Evolutionary conservation across 306 rosid genomes (phyloP), one percentile per base, ranked within the genome.

Genomic region (Corylus heterophylla): DNA sequence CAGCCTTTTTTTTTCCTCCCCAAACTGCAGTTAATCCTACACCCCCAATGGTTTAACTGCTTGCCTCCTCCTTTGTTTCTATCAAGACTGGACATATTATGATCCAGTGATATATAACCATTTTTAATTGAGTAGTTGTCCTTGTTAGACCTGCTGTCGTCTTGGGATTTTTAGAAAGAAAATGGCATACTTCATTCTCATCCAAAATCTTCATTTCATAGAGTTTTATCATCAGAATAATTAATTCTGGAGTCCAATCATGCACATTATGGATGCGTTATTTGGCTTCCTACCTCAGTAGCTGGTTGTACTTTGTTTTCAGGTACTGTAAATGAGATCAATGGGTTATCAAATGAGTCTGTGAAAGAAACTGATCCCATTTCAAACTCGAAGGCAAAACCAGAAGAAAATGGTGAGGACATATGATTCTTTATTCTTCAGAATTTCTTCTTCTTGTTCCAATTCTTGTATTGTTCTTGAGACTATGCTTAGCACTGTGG

Each of bases 401-500:
- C 85, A 35, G 87, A 80, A 64, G 88, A 83, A 73, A 81, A 75
- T 7, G 92, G 96, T 95, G 74, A 85, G 94, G 39, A 54, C 42
- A 78, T 59, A 11, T 47, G 71, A 45, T 10, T 10, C 12, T 69
- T 52, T 66, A 47, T 69, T 64, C 44, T 77, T 78, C 47, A 29
- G 45, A 52, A 52, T 71, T 64, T 72, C 71, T 9, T 85, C 67
- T 80, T 55, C 8, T n/a, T 63, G 14, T 49, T 42, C 16, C 50
- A 42, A 42, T 42, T 48, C 35, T 54, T 69, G 18, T 69, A 62
- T 31, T 82, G 52, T 27, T 68, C 51, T 52, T 17, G 16, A 6
- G 58, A 20, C 56, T 71, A 59, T 66, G n/a, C 44, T 42, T n/a
- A 61, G 8, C 55, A 20, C 27, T 72, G 48, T 49, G 52, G 73